These are phyloP conservation scores for Ogataea zsoltii DNA, from an alignment of 805 yeast species.

Conservation along the genomic window DNA sequence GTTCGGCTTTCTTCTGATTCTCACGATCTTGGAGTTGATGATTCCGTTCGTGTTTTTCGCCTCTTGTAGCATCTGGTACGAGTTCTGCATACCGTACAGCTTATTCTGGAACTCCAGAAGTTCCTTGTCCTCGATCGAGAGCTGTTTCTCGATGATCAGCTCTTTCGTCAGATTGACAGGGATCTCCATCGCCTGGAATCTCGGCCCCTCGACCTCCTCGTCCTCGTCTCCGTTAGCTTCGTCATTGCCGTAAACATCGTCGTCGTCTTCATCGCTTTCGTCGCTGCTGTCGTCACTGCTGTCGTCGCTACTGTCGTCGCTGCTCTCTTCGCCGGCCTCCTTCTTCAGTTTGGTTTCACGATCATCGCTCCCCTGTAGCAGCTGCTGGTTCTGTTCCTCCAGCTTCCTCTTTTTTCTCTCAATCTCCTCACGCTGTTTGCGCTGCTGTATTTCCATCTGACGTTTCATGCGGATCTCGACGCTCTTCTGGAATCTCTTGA, in stretches of 20 bases:
- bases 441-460: conserved; percentile 20
- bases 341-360: conserved; percentile 7
- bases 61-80: conserved; percentile 28
- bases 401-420: conserved; percentile 13
- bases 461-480: conserved; percentile 23
- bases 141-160: conserved; percentile 32
- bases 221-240: not conserved
- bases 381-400: conserved; percentile 8
- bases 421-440: conserved; percentile 16
- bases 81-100: conserved; percentile 26
- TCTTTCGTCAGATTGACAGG: conserved; percentile 25
- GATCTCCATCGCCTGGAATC: conserved; percentile 20
- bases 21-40: conserved; percentile 39
- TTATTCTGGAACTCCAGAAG: conserved; percentile 37
- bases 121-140: conserved; percentile 37
- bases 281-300: conserved; percentile 10
- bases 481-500: conserved; percentile 33
- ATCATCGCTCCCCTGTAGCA: conserved; percentile 5
- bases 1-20: conserved; percentile 47
- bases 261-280: conserved; percentile 8
- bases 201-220: conserved; percentile 16
- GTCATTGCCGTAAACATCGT: not conserved
- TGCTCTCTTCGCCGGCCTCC: conserved; percentile 1
- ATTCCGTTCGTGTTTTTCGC: conserved; percentile 31
- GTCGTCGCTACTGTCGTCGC: conserved; percentile 14